Evolutionary conservation across 192 early-diverging fungal genomes (phyloP), one percentile per base, ranked within the genome.

Genomic region (Coemansia sp.): DNA sequence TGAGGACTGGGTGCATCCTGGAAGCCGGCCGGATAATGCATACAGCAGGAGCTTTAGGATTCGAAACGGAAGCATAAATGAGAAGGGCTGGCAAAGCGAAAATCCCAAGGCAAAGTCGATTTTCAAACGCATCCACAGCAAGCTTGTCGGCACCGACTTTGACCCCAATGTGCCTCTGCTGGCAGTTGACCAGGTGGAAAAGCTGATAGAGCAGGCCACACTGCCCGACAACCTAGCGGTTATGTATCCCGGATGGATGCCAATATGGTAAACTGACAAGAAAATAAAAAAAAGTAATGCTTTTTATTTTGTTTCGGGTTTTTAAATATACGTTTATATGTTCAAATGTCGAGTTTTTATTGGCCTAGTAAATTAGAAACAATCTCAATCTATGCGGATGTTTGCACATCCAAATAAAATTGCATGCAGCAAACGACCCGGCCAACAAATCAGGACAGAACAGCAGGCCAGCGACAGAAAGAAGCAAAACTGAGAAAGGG

Each of bases 101-200:
- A 97, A 97, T 64, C 77, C 89, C 13, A 76, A 88, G 39, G 96
- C 96, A 0, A 69, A 92, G 24, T 85, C 84, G 11, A 91, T 96
- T 64, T 90, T 98, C 30, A 90, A 87, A 51, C 85, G 96, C 7
- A 92, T 98, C 22, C 87, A 85, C 45, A 94, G 93, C 84, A 98
- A 98, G 80, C 82, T 98, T 53, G 92, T 91, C 8, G 95, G 96
- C 39, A 87, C 88, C 48, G 96, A 98, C 65, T 98, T 98, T 67
- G 90, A 93, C 49, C 85, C 88, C 1, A 85, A 91, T 50, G 81
- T 84, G 42, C 83, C 85, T 0, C 68, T 98, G 58, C 88, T 92
- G 62, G 91, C 94, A 0, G 83, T 83, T 0, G 86, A 84, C 5
- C 96, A 98, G 74, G 92, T 98, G 1, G 86, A 96, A 46, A 87